Conservation (phyloP, 2,329 filamentous ascomycete species). For the Fusarium sp. region DNA sequence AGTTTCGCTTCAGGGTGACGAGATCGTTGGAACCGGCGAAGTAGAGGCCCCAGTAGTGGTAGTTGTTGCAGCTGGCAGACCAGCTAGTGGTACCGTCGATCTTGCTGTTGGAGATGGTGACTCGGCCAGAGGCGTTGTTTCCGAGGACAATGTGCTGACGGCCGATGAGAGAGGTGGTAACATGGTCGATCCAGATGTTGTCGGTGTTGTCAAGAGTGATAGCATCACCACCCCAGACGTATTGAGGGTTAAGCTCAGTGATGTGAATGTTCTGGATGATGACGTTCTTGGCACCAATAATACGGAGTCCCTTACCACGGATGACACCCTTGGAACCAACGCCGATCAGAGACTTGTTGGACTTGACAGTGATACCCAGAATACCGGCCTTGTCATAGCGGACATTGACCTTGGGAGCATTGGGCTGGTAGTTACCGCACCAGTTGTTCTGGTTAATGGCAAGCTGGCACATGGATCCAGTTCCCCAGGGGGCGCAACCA, state of each 20-base stretch:
- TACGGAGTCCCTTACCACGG: slow-evolving; percentile 68
- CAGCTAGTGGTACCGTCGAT: slow-evolving; percentile 67
- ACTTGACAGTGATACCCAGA: slow-evolving; percentile 63
- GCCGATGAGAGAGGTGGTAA: slow-evolving; percentile 68
- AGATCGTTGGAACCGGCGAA: slow-evolving; percentile 66
- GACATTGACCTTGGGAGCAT: slow-evolving; percentile 60
- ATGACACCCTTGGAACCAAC: slow-evolving; percentile 66
- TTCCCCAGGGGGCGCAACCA: slow-evolving; percentile 71
- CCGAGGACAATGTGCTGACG: slow-evolving; percentile 72
- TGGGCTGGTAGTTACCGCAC: slow-evolving; percentile 69
- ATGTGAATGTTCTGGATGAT: slow-evolving; percentile 72
- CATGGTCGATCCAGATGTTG: slow-evolving; percentile 65
- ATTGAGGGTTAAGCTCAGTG: slow-evolving; percentile 67
- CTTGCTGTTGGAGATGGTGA: slow-evolving; percentile 71
- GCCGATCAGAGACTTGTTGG: slow-evolving; percentile 70
- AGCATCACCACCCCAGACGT: slow-evolving; percentile 71
- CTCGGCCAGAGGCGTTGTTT: slow-evolving; percentile 63
- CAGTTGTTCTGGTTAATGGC: slow-evolving; percentile 71
- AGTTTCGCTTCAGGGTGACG: slow-evolving; percentile 71
- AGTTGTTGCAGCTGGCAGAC: slow-evolving; percentile 68
- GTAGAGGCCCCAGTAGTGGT: slow-evolving; percentile 72
- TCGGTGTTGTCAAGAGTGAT: slow-evolving; percentile 64
- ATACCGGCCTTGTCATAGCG: slow-evolving; percentile 65
- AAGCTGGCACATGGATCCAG: slow-evolving; percentile 64
- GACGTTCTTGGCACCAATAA: slow-evolving; percentile 63